Conservation (phyloP, 805 yeast genomes). For the Yamadazyma tumulicola region DNA sequence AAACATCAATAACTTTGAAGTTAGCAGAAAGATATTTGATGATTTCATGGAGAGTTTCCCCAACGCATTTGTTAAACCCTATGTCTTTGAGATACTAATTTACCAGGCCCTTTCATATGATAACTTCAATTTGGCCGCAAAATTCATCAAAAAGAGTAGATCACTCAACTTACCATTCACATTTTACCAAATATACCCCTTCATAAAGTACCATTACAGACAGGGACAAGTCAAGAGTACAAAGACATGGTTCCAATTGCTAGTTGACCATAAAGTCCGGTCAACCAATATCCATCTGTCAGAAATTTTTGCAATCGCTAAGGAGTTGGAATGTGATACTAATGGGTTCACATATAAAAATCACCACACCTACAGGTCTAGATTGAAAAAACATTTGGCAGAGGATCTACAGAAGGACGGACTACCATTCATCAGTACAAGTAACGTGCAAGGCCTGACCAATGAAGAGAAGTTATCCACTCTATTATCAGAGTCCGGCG, state of each 20-base stretch:
- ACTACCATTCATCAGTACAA: background rate
- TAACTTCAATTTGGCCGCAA: constrained; percentile 32
- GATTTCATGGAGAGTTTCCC: constrained; percentile 20
- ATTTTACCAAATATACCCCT: constrained; percentile 38
- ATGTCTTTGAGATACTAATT: constrained; percentile 28
- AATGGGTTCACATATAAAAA: constrained; percentile 29
- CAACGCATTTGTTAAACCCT: constrained; percentile 15
- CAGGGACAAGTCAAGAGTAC: constrained; percentile 29
- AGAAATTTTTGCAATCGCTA: constrained; percentile 29
- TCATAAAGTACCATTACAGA: constrained; percentile 32
- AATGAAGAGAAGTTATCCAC: too few species aligned
- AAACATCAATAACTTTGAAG: constrained; percentile 14
- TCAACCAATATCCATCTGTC: constrained; percentile 27
- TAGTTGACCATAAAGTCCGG: constrained; percentile 28
- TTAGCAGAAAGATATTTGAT: constrained; percentile 24
- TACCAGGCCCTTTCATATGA: constrained; percentile 30
- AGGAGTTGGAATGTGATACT: constrained; percentile 28
- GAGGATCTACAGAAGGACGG: background rate
- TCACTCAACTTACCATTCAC: constrained; percentile 28
- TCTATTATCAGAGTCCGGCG: background rate
- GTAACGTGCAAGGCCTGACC: background rate
- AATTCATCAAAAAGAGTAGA: constrained; percentile 24
- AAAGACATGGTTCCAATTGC: constrained; percentile 33
- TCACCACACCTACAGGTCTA: constrained; percentile 3
- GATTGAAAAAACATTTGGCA: background rate